Percentiles rank a stretch among this genome's conserved stretches.
These are phyloP conservation scores for Lactarius indigo DNA, from an alignment of 768 basidiomycete genomes.

Conservation along the genomic window DNA sequence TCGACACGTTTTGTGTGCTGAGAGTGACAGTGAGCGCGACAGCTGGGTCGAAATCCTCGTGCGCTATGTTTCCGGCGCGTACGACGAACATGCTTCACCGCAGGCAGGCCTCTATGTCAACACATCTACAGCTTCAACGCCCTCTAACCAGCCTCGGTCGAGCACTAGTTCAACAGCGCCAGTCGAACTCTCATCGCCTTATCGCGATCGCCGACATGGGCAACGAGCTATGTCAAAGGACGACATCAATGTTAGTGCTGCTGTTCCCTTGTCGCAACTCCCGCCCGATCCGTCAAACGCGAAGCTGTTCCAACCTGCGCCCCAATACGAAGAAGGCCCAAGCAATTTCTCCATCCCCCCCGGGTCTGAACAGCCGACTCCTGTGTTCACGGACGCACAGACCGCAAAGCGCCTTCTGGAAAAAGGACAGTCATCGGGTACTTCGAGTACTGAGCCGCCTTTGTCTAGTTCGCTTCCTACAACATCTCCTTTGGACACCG, in stretches of 20 bases:
- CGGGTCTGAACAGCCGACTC: constrained; percentile 38
- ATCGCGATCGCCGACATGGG: constrained; percentile 18
- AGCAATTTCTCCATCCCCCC: constrained; percentile 39
- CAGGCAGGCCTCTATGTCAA: constrained; percentile 22
- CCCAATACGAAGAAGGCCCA: constrained; percentile 29
- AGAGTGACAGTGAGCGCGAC: constrained; percentile 91
- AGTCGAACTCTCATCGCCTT: constrained; percentile 34
- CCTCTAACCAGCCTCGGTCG: constrained; percentile 48
- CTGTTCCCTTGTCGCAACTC: constrained; percentile 56
- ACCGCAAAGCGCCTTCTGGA: constrained; percentile 43
- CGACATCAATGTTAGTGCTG: constrained; percentile 51
- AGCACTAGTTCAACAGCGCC: constrained; percentile 52
- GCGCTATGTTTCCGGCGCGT: constrained; percentile 77
- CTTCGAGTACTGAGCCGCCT: constrained; percentile 51
- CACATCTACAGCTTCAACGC: constrained; percentile 26
- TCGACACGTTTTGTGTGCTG: constrained; percentile 93
- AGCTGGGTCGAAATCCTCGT: constrained; percentile 94
- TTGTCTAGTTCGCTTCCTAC: constrained; percentile 59
- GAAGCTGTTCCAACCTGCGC: constrained; percentile 54
- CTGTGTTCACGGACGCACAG: constrained; percentile 36
- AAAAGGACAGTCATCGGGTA: constrained; percentile 42
- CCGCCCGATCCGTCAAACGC: constrained; percentile 51
- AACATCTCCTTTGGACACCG: constrained; percentile 41
- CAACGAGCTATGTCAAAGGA: constrained; percentile 52
- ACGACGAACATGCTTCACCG: constrained; percentile 49